Base-by-base conservation (phyloP, 2,329 filamentous ascomycete species). In the Alternaria dauci region DNA sequence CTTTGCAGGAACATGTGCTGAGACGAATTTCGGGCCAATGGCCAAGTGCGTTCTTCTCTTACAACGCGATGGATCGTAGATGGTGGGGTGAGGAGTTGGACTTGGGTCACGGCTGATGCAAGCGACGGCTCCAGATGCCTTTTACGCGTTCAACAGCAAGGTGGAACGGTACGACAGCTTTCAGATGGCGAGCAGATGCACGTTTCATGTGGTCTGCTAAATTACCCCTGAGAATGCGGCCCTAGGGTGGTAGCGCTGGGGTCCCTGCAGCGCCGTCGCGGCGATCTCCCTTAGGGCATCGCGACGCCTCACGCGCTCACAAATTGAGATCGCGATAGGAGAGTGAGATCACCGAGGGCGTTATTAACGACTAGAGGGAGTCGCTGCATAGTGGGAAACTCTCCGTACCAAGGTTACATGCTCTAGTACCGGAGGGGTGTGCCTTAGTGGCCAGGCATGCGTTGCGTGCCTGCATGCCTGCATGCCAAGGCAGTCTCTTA, bases 351-450 rank as follows among this genome's bases (percentile, higher is more conserved):
- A 34, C 26, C 23, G 26, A 38, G 32, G 34, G 23, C 55, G 11
- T 52, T 39, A 30, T 18, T 39, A 20, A 55, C 48, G 52, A 43
- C 54, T 53, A 58, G 56, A 66, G 60, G 58, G 52, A 41, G 38
- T 55, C 62, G 59, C 63, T 65, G 64, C 60, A 63, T 58, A 61
- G 63, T 56, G 51, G 57, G 55, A 53, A 67, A 50, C 63, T 68
- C 68, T 70, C 60, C 59, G 62, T 69, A 66, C 74, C 71, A 74
- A 72, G 74, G 71, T 69, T 71, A 58, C 62, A 62, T 71, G 67
- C 70, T 38, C 66, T 65, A 73, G 69, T 66, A 71, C 68, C 71
- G 62, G 58, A 71, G 58, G 53, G 70, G 71, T 74, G 71, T 42
- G 47, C 42, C 39, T 42, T 25, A 25, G 39, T 25, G 20, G 20